A percentile compares a stretch with the other conserved stretches of the same genome.
Evolutionary conservation across 768 basidiomycete genomes (phyloP).

Genomic region (Leccinum broughii): DNA sequence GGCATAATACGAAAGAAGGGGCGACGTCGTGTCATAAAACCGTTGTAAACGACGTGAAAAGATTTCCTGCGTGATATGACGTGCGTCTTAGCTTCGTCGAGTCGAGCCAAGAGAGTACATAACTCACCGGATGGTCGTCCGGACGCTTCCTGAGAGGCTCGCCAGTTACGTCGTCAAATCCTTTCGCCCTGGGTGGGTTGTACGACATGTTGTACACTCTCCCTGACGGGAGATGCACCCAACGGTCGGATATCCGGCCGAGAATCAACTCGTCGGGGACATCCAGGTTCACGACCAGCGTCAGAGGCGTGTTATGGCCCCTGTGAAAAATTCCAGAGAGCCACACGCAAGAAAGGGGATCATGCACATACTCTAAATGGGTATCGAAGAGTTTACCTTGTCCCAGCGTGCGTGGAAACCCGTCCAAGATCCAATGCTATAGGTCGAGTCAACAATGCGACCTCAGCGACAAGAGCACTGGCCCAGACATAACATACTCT

Average conservation of each 20-base stretch:
- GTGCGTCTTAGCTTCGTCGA: slow-evolving; percentile 1
- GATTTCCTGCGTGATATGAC: slow-evolving; percentile 52
- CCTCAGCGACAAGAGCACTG: neutral
- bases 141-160: slow-evolving; percentile 86
- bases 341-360: neutral
- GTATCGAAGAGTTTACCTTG: slow-evolving; percentile 80
- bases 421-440: slow-evolving; percentile 91
- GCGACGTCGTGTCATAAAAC: slow-evolving; percentile 80
- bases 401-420: slow-evolving; percentile 86
- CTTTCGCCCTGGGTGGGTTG: slow-evolving; percentile 77
- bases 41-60: slow-evolving; percentile 73
- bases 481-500: slow-evolving; percentile 50
- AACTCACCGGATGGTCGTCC: slow-evolving; percentile 83
- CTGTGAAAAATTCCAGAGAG: slow-evolving; percentile 36
- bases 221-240: slow-evolving; percentile 86
- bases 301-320: slow-evolving; percentile 63
- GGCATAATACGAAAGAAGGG: slow-evolving; percentile 74
- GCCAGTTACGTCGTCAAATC: slow-evolving; percentile 83
- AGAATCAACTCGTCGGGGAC: slow-evolving; percentile 88
- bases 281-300: slow-evolving; percentile 81
- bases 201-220: slow-evolving; percentile 89
- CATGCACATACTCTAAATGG: slow-evolving; percentile 59
- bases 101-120: neutral
- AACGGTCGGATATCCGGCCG: slow-evolving; percentile 84
- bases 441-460: neutral